A percentile compares a stretch with the other conserved stretches of the same genome.
These are phyloP conservation scores for Populus tomentosa DNA, from an alignment of 441 rosid species.

Conservation along the genomic window DNA sequence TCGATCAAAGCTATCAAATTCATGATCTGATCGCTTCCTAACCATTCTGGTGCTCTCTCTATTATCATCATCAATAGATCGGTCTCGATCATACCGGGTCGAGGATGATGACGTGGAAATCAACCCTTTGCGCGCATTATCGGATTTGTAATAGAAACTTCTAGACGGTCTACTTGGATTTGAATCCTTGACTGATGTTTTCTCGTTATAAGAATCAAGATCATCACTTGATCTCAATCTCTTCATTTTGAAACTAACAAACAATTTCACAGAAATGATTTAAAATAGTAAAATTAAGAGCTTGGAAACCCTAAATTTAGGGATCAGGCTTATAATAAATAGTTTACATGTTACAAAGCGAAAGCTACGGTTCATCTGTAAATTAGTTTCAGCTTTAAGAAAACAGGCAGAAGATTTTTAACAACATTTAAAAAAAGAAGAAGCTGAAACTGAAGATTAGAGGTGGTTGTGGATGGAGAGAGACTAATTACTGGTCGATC, in stretches of 20 bases:
- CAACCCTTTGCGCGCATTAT: conserved; percentile 49
- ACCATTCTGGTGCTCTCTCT: conserved; percentile 42
- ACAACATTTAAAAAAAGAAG: neutral
- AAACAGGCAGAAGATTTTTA: neutral
- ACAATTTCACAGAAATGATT: neutral
- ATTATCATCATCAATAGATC: conserved; percentile 45
- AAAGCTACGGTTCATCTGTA: neutral
- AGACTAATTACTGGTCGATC: neutral
- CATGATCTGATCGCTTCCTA: conserved; percentile 64
- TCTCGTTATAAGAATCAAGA: conserved; percentile 61
- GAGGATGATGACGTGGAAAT: conserved; percentile 46
- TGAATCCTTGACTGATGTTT: conserved; percentile 39
- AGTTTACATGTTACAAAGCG: neutral
- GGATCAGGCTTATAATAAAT: neutral
- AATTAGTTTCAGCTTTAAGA: neutral
- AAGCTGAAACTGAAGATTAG: neutral
- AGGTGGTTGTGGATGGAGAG: neutral
- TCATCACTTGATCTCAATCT: conserved; percentile 84
- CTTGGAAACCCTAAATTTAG: conserved; percentile 20
- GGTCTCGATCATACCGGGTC: conserved; percentile 62
- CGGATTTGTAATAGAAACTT: conserved; percentile 57
- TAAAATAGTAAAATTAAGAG: neutral
- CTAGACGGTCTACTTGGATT: conserved; percentile 48
- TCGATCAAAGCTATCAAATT: conserved; percentile 39
- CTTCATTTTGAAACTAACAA: conserved; percentile 44